phyloP scores from a whole-genome alignment of 805 yeast species.

The Kluyveromyces wickerhamii region DNA sequence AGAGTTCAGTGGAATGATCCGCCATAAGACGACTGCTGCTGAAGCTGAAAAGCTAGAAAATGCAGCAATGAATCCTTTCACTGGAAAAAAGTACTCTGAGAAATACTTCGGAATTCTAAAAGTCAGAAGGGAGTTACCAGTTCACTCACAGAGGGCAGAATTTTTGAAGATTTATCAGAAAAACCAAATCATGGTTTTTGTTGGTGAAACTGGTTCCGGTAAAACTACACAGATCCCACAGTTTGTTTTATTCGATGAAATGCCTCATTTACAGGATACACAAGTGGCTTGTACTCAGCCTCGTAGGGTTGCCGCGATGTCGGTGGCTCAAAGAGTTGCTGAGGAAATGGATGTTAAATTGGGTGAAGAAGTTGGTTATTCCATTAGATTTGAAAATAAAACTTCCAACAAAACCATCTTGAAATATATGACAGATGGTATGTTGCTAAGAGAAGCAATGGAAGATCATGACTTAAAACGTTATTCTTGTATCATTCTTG shows the following conservation, averaged over 20 bases:
- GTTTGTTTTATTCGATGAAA: slow-evolving; percentile 81
- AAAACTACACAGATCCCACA: slow-evolving; percentile 98
- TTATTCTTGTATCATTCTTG: slow-evolving; percentile 86
- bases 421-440: slow-evolving; percentile 98
- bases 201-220: slow-evolving; percentile 99
- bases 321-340: slow-evolving; percentile 95
- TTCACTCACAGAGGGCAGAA: slow-evolving; percentile 86
- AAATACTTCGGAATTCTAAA: slow-evolving; percentile 73
- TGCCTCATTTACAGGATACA: slow-evolving; percentile 77
- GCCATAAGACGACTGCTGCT: slow-evolving; percentile 59
- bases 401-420: slow-evolving; percentile 73
- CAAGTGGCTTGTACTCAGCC: slow-evolving; percentile 96
- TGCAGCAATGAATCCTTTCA: slow-evolving; percentile 67
- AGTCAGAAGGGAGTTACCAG: slow-evolving; percentile 81
- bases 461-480: slow-evolving; percentile 75
- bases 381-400: slow-evolving; percentile 87
- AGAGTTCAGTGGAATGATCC: slow-evolving; percentile 45
- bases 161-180: slow-evolving; percentile 76
- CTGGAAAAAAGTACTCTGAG: slow-evolving; percentile 52
- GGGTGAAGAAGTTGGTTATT: slow-evolving; percentile 94
- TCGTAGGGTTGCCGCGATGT: slow-evolving; percentile 98
- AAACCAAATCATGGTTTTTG: slow-evolving; percentile 93
- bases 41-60: slow-evolving; percentile 54
- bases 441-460: slow-evolving; percentile 96
- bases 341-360: slow-evolving; percentile 91